These are phyloP conservation scores for Conoideocrella luteorostrata DNA, from an alignment of 2,329 filamentous ascomycete genomes.

Conservation along the genomic window DNA sequence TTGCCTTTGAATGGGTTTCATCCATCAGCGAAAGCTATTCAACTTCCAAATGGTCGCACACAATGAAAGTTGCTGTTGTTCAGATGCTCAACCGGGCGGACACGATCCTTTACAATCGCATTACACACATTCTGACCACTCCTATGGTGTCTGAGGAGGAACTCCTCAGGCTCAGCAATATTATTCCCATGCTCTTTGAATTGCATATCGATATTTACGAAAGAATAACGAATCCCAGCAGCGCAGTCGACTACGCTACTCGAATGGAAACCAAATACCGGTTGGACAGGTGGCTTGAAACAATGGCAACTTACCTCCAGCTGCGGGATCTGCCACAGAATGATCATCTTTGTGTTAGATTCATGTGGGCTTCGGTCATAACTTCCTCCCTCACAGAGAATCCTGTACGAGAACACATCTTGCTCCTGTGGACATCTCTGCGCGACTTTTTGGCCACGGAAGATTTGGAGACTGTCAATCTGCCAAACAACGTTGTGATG, in stretches of 20 bases:
- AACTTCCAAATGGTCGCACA: constrained; percentile 50
- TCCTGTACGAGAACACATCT: constrained; percentile 49
- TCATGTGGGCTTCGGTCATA: constrained; percentile 52
- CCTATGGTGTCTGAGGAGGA: constrained; percentile 16
- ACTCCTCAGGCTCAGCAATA: constrained; percentile 30
- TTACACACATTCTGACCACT: constrained; percentile 35
- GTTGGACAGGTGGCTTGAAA: constrained; percentile 45
- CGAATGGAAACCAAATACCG: constrained; percentile 43
- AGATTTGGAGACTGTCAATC: constrained; percentile 40
- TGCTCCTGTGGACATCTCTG: constrained; percentile 53
- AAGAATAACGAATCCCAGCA: constrained; percentile 50
- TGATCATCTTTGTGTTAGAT: constrained; percentile 41
- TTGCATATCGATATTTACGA: constrained; percentile 57
- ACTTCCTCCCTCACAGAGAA: constrained; percentile 45
- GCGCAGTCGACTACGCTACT: constrained; percentile 42
- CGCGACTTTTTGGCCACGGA: constrained; percentile 42
- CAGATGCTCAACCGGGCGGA: constrained; percentile 51
- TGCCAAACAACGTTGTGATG: constrained; percentile 86
- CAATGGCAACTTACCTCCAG: constrained; percentile 40
- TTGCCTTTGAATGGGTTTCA: constrained; percentile 53
- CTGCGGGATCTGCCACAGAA: constrained; percentile 25
- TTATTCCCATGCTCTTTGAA: constrained; percentile 55
- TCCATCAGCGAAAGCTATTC: constrained; percentile 45
- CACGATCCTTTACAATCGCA: constrained; percentile 41
- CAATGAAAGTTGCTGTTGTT: constrained; percentile 49